A percentile compares a stretch with the other conserved stretches of the same genome.
phyloP scores from a whole-genome alignment of 371 early-diverging fungal species.

The Quaeritorhiza haematococci region DNA sequence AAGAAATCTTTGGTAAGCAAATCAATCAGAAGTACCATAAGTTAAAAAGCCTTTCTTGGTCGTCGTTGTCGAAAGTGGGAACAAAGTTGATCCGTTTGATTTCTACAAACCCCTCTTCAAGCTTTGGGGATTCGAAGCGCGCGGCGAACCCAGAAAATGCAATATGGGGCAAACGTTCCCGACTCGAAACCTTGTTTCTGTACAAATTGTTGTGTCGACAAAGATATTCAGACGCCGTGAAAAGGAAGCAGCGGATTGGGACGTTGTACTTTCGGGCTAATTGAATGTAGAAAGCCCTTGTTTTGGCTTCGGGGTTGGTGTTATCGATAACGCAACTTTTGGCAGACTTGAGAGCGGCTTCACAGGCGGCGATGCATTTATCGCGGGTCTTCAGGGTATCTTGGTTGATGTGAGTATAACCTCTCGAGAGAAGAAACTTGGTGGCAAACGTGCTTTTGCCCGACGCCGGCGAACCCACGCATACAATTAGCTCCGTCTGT shows the following conservation, averaged over 20 bases:
- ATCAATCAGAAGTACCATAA: background rate
- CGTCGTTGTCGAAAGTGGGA: constrained; percentile 44
- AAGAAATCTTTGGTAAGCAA: too few relatives aligned
- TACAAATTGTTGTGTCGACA: constrained; percentile 75
- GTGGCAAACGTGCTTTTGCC: constrained; percentile 80
- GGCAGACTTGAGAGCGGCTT: constrained; percentile 45
- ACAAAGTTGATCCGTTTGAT: constrained; percentile 60
- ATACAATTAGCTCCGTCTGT: constrained; percentile 61
- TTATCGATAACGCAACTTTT: constrained; percentile 74
- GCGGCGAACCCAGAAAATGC: constrained; percentile 51
- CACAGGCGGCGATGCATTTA: constrained; percentile 59
- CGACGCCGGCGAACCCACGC: constrained; percentile 78
- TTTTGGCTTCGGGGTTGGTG: constrained; percentile 67
- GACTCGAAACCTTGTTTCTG: constrained; percentile 33
- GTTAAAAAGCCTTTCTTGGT: constrained; percentile 40
- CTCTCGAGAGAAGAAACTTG: constrained; percentile 43
- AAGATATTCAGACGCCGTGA: constrained; percentile 56
- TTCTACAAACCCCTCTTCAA: constrained; percentile 59
- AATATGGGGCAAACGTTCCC: constrained; percentile 37
- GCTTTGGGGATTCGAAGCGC: constrained; percentile 47
- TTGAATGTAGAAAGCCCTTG: constrained; percentile 60
- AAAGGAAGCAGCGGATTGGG: constrained; percentile 64
- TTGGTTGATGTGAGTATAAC: constrained; percentile 77
- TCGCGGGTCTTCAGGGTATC: constrained; percentile 71
- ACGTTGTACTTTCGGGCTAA: constrained; percentile 54